Evolutionary conservation across 768 basidiomycete species (phyloP), one percentile per base, ranked within the genome.

Genomic region (Pulveroboletus sp.): DNA sequence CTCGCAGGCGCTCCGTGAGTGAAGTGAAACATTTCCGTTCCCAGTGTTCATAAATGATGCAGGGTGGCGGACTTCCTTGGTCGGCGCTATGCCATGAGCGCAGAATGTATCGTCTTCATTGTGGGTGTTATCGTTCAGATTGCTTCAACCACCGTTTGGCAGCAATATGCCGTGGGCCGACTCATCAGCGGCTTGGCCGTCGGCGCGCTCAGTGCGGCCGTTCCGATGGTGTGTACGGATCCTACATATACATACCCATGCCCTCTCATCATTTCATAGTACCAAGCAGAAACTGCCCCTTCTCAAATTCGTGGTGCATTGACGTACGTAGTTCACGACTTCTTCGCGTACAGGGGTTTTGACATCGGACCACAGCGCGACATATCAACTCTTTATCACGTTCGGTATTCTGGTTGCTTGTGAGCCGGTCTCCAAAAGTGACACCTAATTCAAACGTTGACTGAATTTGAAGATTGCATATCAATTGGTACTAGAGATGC

Each of bases 241-340:
- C 62, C 49, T 14, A 26, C 30, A 9, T 27, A 29, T 42, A 34
- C 43, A 42, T 23, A 30, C 38, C 19, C 42, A n/a, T n/a, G n/a
- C n/a, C n/a, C 7, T 42, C 50, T 61, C 24, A 56, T 6, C 29
- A 2, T 6, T 32, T 44, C 50, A 27, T 43, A 79, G 75, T 86
- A 83, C 63, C 81, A 85, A 75, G 82, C 83, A 9, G 85, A 87
- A 64, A 82, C 81, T 0, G 85, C 84, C 0, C 87, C 86, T 12
- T 73, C 81, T 11, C 79, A 86, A 54, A 81, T 89, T 48, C 78
- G 86, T 45, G 86, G 87, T 4, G 78, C 83, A 1, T 67, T 85
- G 26, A 85, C 83, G 30, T 68, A 43, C 34, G 49, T 37, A 11
- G 2, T 35, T 27, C n/a, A 30, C 31, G 1, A 11, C 27, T n/a